Conservation (phyloP, 768 basidiomycete genomes). For the Boletus fagicola region DNA sequence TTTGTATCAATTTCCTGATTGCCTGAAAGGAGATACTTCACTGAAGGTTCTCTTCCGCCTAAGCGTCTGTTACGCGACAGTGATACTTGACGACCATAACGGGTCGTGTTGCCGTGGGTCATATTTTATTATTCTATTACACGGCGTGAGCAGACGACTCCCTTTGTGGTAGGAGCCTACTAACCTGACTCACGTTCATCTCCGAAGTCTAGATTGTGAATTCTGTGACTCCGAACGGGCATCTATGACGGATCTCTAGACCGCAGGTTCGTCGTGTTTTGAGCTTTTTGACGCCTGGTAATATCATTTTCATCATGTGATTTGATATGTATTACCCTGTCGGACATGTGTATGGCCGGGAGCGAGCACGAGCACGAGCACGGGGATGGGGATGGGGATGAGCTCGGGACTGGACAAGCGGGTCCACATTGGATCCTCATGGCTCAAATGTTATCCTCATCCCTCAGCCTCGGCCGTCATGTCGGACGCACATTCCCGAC, state of each 20-base stretch:
- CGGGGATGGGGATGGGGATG: not conserved
- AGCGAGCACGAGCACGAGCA: not conserved
- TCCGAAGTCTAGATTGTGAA: constrained; percentile 9
- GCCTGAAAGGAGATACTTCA: not conserved
- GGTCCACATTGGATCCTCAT: not conserved
- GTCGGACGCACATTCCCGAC: constrained; percentile 1
- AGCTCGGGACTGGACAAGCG: no score
- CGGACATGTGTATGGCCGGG: not conserved
- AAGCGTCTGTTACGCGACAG: not conserved
- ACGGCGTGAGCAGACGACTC: not conserved
- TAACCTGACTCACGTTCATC: constrained; percentile 11
- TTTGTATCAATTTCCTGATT: not conserved
- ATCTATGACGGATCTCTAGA: not conserved
- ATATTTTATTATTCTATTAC: not conserved
- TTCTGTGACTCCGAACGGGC: not conserved
- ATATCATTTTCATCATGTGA: not conserved
- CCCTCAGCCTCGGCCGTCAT: not conserved
- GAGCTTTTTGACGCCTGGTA: not conserved
- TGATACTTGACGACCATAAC: not conserved
- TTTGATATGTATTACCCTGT: not conserved
- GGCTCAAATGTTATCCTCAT: not conserved
- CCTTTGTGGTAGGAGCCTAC: not conserved
- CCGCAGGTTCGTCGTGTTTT: not conserved
- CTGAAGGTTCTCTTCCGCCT: not conserved
- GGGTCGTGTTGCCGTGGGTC: not conserved